Base-by-base conservation (phyloP, 108 stramenopile species). In the Cyclotella atomus region DNA sequence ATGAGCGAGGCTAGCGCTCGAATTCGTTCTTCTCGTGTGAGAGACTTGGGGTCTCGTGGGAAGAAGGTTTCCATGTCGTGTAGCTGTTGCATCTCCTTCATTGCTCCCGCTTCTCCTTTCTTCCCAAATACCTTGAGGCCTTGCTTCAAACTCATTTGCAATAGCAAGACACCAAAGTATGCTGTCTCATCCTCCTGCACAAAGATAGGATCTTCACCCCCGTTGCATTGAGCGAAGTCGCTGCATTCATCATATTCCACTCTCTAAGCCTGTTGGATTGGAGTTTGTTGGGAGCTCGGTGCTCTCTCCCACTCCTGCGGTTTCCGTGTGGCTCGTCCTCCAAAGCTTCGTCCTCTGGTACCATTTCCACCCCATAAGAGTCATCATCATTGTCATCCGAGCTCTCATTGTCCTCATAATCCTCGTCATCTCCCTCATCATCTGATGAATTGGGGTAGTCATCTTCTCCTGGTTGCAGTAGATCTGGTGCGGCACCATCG, bases 101-200 rank as follows among this genome's bases (percentile, higher is more conserved):
- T 49, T 9, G 47, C 47, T 49, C 47, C 76, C 0, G 55, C 73
- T 1, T 21, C 63, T 10, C 79, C 79, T 23, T 8, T 15, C 10
- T 81, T 27, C 20, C 80, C 80, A 59, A 83, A 86, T 38, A 47
- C 24, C 41, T 77, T 76, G 15, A 83, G 30, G 10, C 73, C 82
- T 25, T 67, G 38, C 19, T 56, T 47, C 17, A 62, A 19, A 21
- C 60, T 62, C 25, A 57, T 24, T n/a, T 57, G 56, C 3, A 27
- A 6, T 25, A 57, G 3, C 14, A 57, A 16, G 8, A 28, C 5
- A 6, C 56, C 56, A 27, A 57, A 57, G 30, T 16, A 10, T n/a
- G 47, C 4, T 49, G 4, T 19, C 4, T 49, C 47, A 10, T 19
- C 47, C 17, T 12, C 17, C 47, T n/a, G 4, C 16, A 49, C n/a